phyloP scores from a whole-genome alignment of 1,139 yeast species.

The Zhuliangozyma parablackwelliae region DNA sequence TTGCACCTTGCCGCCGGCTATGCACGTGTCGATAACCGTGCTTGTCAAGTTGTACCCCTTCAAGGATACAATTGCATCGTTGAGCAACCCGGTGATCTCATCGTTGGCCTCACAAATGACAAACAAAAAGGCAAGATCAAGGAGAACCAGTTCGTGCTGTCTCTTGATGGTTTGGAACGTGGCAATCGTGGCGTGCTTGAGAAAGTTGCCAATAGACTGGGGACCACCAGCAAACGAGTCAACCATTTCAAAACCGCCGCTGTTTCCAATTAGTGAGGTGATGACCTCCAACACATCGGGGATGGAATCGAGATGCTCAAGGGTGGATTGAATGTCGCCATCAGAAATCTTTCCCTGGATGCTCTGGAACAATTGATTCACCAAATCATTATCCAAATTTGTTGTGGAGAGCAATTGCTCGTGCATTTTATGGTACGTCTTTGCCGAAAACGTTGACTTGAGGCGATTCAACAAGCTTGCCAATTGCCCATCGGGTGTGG shows the following conservation, averaged over 20 bases:
- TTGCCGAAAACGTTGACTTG: constrained; percentile 21
- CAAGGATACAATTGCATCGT: constrained; percentile 22
- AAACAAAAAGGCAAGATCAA: constrained; percentile 23
- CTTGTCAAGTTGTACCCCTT: constrained; percentile 20
- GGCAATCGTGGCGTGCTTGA: constrained; percentile 19
- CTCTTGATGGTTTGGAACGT: constrained; percentile 24
- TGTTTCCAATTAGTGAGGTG: constrained; percentile 18
- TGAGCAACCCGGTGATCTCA: constrained; percentile 22
- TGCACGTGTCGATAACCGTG: constrained; percentile 25
- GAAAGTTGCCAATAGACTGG: constrained; percentile 14
- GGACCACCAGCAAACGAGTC: constrained; percentile 1
- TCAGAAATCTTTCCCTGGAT: constrained; percentile 22
- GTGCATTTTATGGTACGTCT: constrained; percentile 21
- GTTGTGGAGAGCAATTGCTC: constrained; percentile 11
- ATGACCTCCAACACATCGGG: constrained; percentile 24
- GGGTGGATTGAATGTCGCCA: constrained; percentile 17
- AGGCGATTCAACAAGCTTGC: constrained; percentile 20
- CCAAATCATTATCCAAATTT: constrained; percentile 2
- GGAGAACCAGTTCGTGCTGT: constrained; percentile 22
- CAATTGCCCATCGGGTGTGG: constrained; percentile 16
- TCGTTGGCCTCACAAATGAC: constrained; percentile 30
- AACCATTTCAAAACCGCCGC: constrained; percentile 8
- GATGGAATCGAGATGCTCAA: constrained; percentile 19
- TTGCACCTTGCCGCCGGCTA: constrained; percentile 12
- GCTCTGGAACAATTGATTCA: constrained; percentile 19